Base-by-base conservation (phyloP, 208 protist genomes). In the Acanthamoeba healyi region DNA sequence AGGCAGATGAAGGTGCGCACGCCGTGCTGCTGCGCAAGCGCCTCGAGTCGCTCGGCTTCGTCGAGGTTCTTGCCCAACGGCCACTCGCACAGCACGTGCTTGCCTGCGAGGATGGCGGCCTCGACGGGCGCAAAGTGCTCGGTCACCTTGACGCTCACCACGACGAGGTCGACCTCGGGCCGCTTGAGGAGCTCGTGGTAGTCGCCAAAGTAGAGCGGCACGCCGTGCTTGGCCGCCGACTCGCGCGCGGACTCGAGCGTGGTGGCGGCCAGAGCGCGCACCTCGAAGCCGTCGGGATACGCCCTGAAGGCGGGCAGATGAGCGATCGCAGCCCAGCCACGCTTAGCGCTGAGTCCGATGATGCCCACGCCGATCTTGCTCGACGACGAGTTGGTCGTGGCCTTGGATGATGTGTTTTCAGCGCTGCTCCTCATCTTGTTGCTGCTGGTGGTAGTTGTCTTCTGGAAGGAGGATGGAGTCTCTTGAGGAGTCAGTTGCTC, bases 1-100 rank as follows among this genome's bases (percentile, higher is more conserved):
- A 49, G 12, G 34, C 34, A 46, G 24, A 51, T 54, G 74, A 84
- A 84, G 29, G 74, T 46, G n/a, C n/a, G 36, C 72, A 82, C 72
- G 32, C 72, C 72, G 19, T 26, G 72, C 72, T 82, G 26, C 19
- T 32, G 29, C 9, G 72, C 72, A 9, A 82, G 26, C 19, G 24
- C 72, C 22, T 32, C 42, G 9, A 82, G 72, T 12, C 42, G 40
- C n/a, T 82, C 72, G 0, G 72, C 72, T 36, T 82, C 1, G 0
- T 82, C 42, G 9, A 82, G 10, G 72, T 49, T 32, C 0, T 36
- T 26, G 4, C 72, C 72, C 7, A 82, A 32, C 6, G 72, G 72
- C 72, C 72, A 82, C 72, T 82, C 72, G 72, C 72, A 82, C 9
- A 82, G 72, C 72, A 82, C 72, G n/a, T 82, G n/a, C 72, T 82